Conservation (phyloP, 345 rosid species). For the Populus simonii region DNA sequence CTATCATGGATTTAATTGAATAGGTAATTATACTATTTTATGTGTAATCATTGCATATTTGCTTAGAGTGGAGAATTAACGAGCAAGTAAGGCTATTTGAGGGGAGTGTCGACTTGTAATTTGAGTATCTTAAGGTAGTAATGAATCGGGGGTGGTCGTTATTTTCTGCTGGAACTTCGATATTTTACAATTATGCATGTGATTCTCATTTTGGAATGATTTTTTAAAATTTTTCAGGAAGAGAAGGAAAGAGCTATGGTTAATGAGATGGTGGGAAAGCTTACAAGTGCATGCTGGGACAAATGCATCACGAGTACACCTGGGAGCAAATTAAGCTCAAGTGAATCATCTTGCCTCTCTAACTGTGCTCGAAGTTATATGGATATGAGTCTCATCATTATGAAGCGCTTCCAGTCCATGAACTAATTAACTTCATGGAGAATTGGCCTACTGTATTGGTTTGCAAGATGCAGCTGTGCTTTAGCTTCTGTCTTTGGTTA, state of each 20-base stretch:
- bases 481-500: not conserved
- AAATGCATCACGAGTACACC: constrained; percentile 79
- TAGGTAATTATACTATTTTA: not conserved
- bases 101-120: not conserved
- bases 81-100: not conserved
- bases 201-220: not conserved
- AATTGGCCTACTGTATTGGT: not conserved
- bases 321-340: constrained; percentile 92
- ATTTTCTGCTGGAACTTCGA: not conserved
- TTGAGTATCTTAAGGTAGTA: not conserved
- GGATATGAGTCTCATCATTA: constrained; percentile 71
- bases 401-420: constrained; percentile 80
- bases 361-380: constrained; percentile 77
- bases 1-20: not conserved
- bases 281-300: constrained; percentile 91
- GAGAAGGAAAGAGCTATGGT: constrained; percentile 84
- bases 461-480: constrained; percentile 7
- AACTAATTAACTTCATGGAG: constrained; percentile 21
- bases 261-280: constrained; percentile 73
- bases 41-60: not conserved
- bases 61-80: not conserved
- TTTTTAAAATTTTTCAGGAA: constrained; percentile 43
- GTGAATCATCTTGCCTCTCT: constrained; percentile 69
- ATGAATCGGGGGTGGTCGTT: not conserved
- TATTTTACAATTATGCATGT: not conserved